Conservation (phyloP, 176 grass and related monocot genomes). For the Cenchrus americanus region DNA sequence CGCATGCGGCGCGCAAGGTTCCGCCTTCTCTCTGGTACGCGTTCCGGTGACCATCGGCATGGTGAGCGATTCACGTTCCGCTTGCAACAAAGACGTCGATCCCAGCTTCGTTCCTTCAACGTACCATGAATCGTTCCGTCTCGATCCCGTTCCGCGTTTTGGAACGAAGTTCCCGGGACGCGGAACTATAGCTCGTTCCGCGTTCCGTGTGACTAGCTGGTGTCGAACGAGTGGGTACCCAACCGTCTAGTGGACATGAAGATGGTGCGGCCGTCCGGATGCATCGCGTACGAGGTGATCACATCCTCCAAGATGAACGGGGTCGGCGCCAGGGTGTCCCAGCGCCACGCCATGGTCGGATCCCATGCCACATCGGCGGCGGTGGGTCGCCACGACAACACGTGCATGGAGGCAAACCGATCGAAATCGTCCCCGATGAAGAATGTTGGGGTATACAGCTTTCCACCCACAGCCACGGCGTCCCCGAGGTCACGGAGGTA, state of each 20-base stretch:
- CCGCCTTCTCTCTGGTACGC: too few species aligned
- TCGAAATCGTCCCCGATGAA: too few species aligned
- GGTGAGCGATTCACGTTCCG: too few species aligned
- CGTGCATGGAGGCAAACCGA: not conserved
- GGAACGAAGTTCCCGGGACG: too few species aligned
- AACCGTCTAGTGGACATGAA: not conserved
- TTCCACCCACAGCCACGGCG: not conserved
- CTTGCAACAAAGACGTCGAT: too few species aligned
- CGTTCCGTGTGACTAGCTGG: too few species aligned
- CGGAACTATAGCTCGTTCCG: too few species aligned
- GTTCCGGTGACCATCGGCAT: too few species aligned
- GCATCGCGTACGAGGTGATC: not conserved
- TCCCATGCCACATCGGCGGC: not conserved
- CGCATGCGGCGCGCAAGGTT: too few species aligned
- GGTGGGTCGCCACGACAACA: not conserved
- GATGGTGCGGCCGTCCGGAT: not conserved
- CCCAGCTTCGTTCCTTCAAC: too few species aligned
- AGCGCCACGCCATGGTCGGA: conserved; percentile 2
- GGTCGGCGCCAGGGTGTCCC: not conserved
- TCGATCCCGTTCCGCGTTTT: too few species aligned
- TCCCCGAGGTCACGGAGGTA: not conserved
- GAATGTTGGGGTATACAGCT: not conserved
- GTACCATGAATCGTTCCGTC: too few species aligned
- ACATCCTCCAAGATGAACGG: not conserved
- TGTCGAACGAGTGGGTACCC: conserved; percentile 1